Evolutionary conservation across 192 early-diverging fungal genomes (phyloP).

Genomic region (Coemansia sp.): DNA sequence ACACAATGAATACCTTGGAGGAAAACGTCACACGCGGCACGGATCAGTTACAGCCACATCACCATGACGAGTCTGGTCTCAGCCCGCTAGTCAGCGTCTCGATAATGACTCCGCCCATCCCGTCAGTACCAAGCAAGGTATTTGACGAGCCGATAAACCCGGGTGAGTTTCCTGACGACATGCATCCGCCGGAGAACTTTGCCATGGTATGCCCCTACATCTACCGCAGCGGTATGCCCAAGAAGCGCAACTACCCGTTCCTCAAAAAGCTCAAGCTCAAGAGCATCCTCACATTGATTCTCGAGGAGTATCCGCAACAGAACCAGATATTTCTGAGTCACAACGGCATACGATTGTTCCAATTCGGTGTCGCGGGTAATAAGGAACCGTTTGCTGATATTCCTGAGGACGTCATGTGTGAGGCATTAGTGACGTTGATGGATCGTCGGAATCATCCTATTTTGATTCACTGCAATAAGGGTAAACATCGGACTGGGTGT

Average conservation of each 20-base stretch:
- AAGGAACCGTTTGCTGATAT: slow-evolving; percentile 70
- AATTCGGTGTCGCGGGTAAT: slow-evolving; percentile 90
- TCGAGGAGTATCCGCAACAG: slow-evolving; percentile 90
- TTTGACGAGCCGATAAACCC: neutral
- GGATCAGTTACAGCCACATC: neutral
- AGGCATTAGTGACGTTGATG: slow-evolving; percentile 37
- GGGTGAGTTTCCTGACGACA: slow-evolving; percentile 42
- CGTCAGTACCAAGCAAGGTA: neutral
- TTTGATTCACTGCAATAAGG: slow-evolving; percentile 97
- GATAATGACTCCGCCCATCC: slow-evolving; percentile 28
- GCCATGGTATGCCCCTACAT: slow-evolving; percentile 93
- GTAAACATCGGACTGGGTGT: slow-evolving; percentile 98
- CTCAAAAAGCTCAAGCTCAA: slow-evolving; percentile 84
- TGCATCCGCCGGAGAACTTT: slow-evolving; percentile 94
- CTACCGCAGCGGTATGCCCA: slow-evolving; percentile 94
- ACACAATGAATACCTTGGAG: neutral
- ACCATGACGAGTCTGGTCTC: neutral
- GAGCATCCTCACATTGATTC: slow-evolving; percentile 90
- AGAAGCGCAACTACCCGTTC: slow-evolving; percentile 91
- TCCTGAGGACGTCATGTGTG: slow-evolving; percentile 45
- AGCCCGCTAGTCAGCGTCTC: slow-evolving; percentile 37
- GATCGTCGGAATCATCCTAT: slow-evolving; percentile 81
- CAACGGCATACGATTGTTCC: slow-evolving; percentile 80
- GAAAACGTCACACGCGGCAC: neutral
- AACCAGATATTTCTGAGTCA: slow-evolving; percentile 84